Conservation (phyloP, 768 basidiomycete genomes). For the Tubosaeta sp. region DNA sequence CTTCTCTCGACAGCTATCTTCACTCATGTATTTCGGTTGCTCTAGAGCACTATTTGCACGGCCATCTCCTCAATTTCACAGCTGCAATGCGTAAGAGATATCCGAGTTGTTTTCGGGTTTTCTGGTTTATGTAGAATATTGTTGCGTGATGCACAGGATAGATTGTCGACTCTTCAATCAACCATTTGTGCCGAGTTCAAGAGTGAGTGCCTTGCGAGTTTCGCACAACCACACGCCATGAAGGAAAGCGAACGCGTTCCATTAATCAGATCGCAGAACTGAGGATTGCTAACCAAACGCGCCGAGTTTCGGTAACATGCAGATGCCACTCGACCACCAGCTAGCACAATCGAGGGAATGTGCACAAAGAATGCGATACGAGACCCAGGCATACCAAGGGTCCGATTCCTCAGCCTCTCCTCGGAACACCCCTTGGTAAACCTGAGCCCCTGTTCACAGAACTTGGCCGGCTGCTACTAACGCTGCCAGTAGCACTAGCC, state of each 20-base stretch:
- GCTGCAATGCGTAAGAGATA: constrained; percentile 3
- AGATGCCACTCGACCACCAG: background rate
- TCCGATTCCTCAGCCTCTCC: constrained; percentile 18
- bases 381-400: background rate
- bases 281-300: background rate
- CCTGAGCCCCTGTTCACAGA: constrained; percentile 25
- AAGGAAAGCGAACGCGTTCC: constrained; percentile 2
- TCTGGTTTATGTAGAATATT: background rate
- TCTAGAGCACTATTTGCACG: constrained; percentile 24
- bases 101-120: background rate
- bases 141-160: constrained; percentile 1
- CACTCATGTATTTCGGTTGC: constrained; percentile 16
- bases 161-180: background rate
- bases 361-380: background rate
- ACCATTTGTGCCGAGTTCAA: background rate
- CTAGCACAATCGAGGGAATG: background rate
- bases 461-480: constrained; percentile 14
- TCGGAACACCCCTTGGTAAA: constrained; percentile 22
- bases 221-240: constrained; percentile 5
- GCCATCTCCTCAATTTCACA: constrained; percentile 21
- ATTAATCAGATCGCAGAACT: constrained; percentile 1
- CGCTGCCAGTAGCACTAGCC: constrained; percentile 25
- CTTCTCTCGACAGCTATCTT: constrained; percentile 6
- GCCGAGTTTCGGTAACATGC: background rate
- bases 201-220: no score